Percentiles rank a stretch among this genome's conserved stretches.
These are phyloP conservation scores for Hymenotorrendiella dingleyae DNA, from an alignment of 2,329 filamentous ascomycete species.

Conservation along the genomic window DNA sequence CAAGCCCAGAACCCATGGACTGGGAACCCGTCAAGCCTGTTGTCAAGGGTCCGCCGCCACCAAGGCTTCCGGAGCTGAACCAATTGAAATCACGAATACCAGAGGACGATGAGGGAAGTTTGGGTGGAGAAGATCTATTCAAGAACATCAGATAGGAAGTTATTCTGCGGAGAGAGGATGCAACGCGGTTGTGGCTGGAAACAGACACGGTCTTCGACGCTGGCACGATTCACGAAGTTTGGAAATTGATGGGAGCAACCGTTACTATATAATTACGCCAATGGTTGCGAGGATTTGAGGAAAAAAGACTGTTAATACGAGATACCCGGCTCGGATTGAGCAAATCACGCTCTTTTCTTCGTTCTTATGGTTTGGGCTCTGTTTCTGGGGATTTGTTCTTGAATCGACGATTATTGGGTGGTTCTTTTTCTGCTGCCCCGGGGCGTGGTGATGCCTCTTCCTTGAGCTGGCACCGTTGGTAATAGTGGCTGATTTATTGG, in stretches of 20 bases:
- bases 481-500: conserved; percentile 20
- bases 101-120: conserved; percentile 25
- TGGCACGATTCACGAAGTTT: conserved; percentile 20
- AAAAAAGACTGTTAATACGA: conserved; percentile 12
- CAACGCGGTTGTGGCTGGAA: conserved; percentile 19
- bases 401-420: conserved; percentile 12
- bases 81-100: conserved; percentile 28
- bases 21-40: not conserved
- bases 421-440: conserved; percentile 6
- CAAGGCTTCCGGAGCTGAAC: conserved; percentile 30
- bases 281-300: conserved; percentile 2
- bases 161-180: conserved; percentile 10
- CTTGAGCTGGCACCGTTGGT: conserved; percentile 22
- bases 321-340: conserved; percentile 25
- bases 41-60: conserved; percentile 26
- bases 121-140: conserved; percentile 31
- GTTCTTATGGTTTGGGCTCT: conserved; percentile 14
- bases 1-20: not conserved
- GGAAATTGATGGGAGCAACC: conserved; percentile 3
- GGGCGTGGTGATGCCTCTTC: conserved; percentile 16
- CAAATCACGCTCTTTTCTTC: conserved; percentile 17
- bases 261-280: conserved; percentile 1
- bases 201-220: conserved; percentile 16
- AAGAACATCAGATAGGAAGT: conserved; percentile 30
- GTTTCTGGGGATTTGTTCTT: conserved; percentile 12